Base-by-base conservation (phyloP, 2,329 filamentous ascomycete genomes). In the Rhynchosporium agropyri region DNA sequence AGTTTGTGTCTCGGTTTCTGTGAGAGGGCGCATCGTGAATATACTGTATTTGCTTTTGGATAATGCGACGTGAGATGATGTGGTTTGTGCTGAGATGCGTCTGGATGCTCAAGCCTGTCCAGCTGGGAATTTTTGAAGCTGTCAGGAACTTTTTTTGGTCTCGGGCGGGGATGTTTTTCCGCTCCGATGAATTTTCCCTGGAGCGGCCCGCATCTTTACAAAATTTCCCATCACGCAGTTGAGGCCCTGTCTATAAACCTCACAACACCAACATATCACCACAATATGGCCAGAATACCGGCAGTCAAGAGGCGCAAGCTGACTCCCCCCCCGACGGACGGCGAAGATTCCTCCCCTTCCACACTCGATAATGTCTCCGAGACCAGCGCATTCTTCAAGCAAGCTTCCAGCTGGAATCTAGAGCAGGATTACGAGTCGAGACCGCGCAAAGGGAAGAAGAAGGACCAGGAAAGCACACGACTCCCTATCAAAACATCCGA, bases 401-500 rank as follows among this genome's bases (percentile, higher is more conserved):
- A 85, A 72, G 91, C 90, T 5, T 83, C 90, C 63, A 88, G 87
- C 77, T 98, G 94, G 92, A 87, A 97, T 73, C 83, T 97, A 55
- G 95, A 97, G 79, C 90, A 96, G 74, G 89, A 91, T 76, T 98
- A 97, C 80, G 92, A 96, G 76, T 84, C 84, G 65, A 86, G 87
- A 69, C 87, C 90, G 53, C 84, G 91, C 70, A 95, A 95, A 75
- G 78, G 83, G 42, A 88, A 86, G 73, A 91, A 89, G 76, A 91
- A 92, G 75, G 83, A 84, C 62, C 73, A 74, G 53, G 90, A 93
- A 74, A 89, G 80, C 74, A 91, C 85, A 43, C 85, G 89, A 70
- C 80, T 99, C 42, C 93, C 93, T 0, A 92, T 97, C 67, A 96
- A 95, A 77, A 96, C 91, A 0, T 83, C 86, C 0, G 90, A 94